Evolutionary conservation across 2,329 filamentous ascomycete genomes (phyloP).

Genomic region (Fusarium fracticaudum): DNA sequence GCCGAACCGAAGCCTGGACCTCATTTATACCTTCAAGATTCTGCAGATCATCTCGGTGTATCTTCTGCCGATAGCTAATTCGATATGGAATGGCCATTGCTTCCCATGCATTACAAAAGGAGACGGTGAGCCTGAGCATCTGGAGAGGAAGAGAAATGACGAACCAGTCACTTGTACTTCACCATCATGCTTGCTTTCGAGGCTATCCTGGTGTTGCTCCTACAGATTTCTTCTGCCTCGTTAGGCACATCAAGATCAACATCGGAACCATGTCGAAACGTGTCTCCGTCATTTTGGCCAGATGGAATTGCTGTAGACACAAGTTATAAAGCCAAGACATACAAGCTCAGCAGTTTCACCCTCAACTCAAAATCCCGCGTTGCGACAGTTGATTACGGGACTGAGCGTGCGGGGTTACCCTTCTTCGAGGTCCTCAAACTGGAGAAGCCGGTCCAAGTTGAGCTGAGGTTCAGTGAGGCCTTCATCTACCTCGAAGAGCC

Average conservation of each 20-base stretch:
- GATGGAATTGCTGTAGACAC: background rate
- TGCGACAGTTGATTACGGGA: slow-evolving; percentile 1
- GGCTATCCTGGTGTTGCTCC: background rate
- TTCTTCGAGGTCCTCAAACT: slow-evolving; percentile 1
- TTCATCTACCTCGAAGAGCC: background rate
- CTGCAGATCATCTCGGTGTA: background rate
- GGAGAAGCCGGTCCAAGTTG: background rate
- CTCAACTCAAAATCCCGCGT: background rate
- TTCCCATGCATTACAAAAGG: background rate
- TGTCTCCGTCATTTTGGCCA: background rate
- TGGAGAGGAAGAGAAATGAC: background rate
- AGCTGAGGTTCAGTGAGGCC: background rate
- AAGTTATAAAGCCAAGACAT: slow-evolving; percentile 11
- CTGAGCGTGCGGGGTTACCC: background rate
- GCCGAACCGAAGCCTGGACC: background rate
- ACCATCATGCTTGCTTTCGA: background rate
- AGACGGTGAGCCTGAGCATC: background rate
- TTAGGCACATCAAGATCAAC: background rate
- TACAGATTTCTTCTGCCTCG: background rate
- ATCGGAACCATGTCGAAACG: background rate
- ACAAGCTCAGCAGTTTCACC: background rate
- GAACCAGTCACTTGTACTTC: background rate
- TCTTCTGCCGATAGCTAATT: background rate
- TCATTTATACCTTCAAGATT: background rate
- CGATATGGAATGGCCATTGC: background rate